Evolutionary conservation across 1,284 basidiomycete species (phyloP).

Genomic region (Apiotrichum akiyoshidainum): DNA sequence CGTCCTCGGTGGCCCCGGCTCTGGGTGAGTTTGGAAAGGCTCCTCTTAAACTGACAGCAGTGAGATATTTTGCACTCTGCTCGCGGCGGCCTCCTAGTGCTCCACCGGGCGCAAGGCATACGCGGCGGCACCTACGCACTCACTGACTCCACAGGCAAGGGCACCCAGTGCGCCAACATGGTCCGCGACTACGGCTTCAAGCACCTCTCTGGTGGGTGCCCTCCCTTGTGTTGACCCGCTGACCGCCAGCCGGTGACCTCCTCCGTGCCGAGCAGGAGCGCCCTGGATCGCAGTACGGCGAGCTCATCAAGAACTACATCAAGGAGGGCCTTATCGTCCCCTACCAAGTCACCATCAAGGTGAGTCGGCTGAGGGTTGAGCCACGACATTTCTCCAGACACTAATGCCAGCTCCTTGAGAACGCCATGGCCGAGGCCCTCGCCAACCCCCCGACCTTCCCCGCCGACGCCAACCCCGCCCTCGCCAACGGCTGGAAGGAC

Average conservation of each 20-base stretch:
- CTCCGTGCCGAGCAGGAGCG: constrained; percentile 90
- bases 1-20: constrained; percentile 95
- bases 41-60: too few species aligned
- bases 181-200: constrained; percentile 87
- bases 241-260: constrained; percentile 81
- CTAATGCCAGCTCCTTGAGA: constrained; percentile 67
- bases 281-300: constrained; percentile 77
- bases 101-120: too few species aligned
- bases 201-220: constrained; percentile 78
- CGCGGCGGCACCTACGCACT: background rate
- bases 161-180: constrained; percentile 86
- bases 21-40: constrained; percentile 54
- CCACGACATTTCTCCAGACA: background rate
- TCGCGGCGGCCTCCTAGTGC: too few species aligned
- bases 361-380: constrained; percentile 11
- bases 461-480: constrained; percentile 18
- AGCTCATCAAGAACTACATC: constrained; percentile 85
- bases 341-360: constrained; percentile 91
- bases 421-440: constrained; percentile 77
- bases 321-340: constrained; percentile 93
- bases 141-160: constrained; percentile 67
- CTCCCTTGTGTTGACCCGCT: background rate
- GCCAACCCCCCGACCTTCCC: constrained; percentile 34
- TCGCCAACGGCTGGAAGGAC: constrained; percentile 60
- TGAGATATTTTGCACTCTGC: too few species aligned